Evolutionary conservation across 495 filamentous ascomycete species (phyloP).

Genomic region (Hyaloscypha finlandica): DNA sequence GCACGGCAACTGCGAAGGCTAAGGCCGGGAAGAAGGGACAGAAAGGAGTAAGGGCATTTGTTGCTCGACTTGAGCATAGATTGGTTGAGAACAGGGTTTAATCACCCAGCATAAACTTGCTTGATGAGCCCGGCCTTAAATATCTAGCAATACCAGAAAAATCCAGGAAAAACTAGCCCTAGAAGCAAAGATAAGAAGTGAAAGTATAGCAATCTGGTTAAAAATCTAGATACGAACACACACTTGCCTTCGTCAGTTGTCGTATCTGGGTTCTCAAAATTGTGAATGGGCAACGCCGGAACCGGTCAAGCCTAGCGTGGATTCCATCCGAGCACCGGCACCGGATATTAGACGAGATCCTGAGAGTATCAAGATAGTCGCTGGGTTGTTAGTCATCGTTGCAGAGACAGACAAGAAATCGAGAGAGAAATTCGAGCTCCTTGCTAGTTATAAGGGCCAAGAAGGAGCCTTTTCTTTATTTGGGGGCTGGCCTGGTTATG

Average conservation of each 20-base stretch:
- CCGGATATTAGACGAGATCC: constrained; percentile 48
- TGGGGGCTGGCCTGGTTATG: constrained; percentile 64
- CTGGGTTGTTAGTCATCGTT: constrained; percentile 48
- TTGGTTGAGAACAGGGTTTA: constrained; percentile 21
- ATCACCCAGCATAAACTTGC: too few species aligned
- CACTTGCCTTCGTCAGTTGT: too few species aligned
- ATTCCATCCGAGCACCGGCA: constrained; percentile 50
- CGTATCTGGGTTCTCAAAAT: constrained; percentile 39
- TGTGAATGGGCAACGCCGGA: constrained; percentile 53
- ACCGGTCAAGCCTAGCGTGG: constrained; percentile 47
- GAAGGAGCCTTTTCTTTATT: constrained; percentile 61
- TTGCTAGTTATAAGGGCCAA: constrained; percentile 52
- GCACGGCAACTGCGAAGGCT: constrained; percentile 1
- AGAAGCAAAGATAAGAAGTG: too few species aligned
- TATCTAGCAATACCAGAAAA: too few species aligned
- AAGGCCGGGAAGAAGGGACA: constrained; percentile 10
- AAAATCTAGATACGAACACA: too few species aligned
- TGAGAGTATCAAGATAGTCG: constrained; percentile 55
- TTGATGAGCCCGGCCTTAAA: too few species aligned
- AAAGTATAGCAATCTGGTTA: too few species aligned
- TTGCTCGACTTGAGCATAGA: constrained; percentile 15
- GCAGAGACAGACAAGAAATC: constrained; percentile 54
- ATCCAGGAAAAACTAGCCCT: too few species aligned
- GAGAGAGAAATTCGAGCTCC: constrained; percentile 49
- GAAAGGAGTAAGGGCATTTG: neutral